phyloP scores from a whole-genome alignment of 495 filamentous ascomycete species.

The Podospora pseudoanserina region DNA sequence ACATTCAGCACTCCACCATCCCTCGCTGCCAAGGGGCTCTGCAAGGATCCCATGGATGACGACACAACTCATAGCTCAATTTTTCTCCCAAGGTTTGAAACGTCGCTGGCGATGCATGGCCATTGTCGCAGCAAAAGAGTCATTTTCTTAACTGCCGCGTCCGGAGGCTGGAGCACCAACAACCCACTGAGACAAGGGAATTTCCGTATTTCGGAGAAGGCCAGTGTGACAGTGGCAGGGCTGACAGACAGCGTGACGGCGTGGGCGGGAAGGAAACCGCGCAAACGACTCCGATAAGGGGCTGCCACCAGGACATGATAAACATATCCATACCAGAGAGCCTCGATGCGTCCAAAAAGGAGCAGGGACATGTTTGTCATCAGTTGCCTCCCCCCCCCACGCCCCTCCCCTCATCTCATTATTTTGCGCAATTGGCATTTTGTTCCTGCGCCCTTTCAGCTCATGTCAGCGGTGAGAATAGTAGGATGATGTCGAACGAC shows the following conservation, averaged over 20 bases:
- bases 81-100: slow-evolving; percentile 9
- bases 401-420: not conserved
- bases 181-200: not conserved
- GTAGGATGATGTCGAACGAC: not conserved
- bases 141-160: slow-evolving; percentile 11
- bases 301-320: not conserved
- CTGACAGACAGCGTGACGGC: not conserved
- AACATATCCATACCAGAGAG: not conserved
- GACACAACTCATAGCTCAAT: slow-evolving; percentile 10
- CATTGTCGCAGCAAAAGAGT: slow-evolving; percentile 4
- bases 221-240: not conserved
- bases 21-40: not conserved
- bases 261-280: not conserved
- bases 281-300: not conserved
- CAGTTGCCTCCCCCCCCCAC: not conserved
- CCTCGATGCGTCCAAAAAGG: not conserved
- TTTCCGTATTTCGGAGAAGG: not conserved
- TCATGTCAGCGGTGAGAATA: not conserved
- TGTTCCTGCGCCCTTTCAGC: not conserved
- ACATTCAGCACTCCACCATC: slow-evolving; percentile 14
- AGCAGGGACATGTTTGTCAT: not conserved
- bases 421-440: not conserved
- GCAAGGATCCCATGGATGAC: slow-evolving; percentile 13
- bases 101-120: slow-evolving; percentile 1
- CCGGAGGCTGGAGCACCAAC: not conserved